phyloP scores from a whole-genome alignment of 2,329 filamentous ascomycete species.

The Cladosporium sp. region DNA sequence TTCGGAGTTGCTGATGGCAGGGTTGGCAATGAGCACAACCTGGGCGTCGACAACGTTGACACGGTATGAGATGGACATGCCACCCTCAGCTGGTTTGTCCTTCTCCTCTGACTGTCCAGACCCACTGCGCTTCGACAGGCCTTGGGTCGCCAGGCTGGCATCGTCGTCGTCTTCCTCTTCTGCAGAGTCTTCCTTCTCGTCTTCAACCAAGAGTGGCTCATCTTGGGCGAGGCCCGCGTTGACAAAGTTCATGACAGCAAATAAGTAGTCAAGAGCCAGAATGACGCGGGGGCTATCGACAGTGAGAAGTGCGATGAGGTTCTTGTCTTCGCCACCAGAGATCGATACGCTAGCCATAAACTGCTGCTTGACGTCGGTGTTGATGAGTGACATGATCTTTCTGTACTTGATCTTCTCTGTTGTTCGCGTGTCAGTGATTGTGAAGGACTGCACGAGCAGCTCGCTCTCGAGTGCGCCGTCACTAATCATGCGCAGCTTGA shows the following conservation, averaged over 20 bases:
- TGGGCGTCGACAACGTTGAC: conserved; percentile 96
- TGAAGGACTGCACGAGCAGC: conserved; percentile 89
- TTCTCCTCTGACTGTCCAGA: conserved; percentile 27
- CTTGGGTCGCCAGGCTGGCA: conserved; percentile 35
- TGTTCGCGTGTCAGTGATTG: conserved; percentile 87
- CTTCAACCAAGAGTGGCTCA: conserved; percentile 62
- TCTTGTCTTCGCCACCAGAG: conserved; percentile 77
- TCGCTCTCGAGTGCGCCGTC: conserved; percentile 92
- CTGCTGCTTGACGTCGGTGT: conserved; percentile 88
- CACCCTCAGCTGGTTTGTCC: conserved; percentile 36
- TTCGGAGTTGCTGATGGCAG: conserved; percentile 84
- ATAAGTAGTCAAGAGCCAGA: conserved; percentile 92
- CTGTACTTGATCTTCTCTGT: conserved; percentile 93
- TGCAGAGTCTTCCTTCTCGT: conserved; percentile 52
- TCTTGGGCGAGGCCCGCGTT: conserved; percentile 64
- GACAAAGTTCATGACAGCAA: conserved; percentile 83
- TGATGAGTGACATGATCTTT: conserved; percentile 96
- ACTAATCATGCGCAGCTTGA: conserved; percentile 91
- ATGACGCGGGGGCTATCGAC: conserved; percentile 94
- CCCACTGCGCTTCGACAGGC: conserved; percentile 30
- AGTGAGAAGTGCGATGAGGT: conserved; percentile 86
- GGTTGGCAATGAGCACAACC: conserved; percentile 94
- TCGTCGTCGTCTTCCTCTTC: conserved; percentile 55
- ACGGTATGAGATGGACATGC: conserved; percentile 80
- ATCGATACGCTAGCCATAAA: conserved; percentile 98